phyloP scores from a whole-genome alignment of 208 protist genomes.

The Spongospora subterranea region DNA sequence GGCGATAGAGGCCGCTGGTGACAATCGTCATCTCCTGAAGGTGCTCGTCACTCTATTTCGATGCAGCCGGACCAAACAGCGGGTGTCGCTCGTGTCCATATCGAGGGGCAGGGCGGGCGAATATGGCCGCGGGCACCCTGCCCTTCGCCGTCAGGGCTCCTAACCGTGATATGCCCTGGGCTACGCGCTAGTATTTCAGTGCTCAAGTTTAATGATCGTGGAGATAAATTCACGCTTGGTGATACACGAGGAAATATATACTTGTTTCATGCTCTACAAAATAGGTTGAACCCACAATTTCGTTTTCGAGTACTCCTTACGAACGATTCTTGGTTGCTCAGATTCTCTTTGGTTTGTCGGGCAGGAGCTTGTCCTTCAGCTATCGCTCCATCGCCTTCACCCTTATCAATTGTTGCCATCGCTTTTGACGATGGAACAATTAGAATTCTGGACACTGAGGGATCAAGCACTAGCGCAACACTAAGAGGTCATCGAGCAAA shows the following conservation, averaged over 20 bases:
- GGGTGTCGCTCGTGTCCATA: too few relatives aligned
- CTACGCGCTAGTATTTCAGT: background rate
- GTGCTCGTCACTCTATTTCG: too few relatives aligned
- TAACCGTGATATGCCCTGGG: background rate
- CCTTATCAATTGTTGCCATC: background rate
- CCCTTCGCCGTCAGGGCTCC: background rate
- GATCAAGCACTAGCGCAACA: background rate
- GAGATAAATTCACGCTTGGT: constrained; percentile 32
- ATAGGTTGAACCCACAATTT: background rate
- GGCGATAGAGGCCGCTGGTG: too few relatives aligned
- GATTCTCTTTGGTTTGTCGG: constrained; percentile 26
- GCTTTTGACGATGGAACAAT: constrained; percentile 29
- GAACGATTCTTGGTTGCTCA: background rate
- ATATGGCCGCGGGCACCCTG: constrained; percentile 1
- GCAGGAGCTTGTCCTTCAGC: background rate
- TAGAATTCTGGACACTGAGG: background rate
- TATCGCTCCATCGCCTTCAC: background rate
- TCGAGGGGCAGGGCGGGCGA: constrained; percentile 30
- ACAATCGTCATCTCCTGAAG: too few relatives aligned
- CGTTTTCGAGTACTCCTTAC: background rate
- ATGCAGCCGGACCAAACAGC: too few relatives aligned
- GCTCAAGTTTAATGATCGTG: constrained; percentile 6
- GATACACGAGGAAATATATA: constrained; percentile 26
- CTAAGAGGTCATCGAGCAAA: constrained; percentile 1
- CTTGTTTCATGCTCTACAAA: constrained; percentile 46